These are phyloP conservation scores for Macadamia integrifolia DNA, from an alignment of 164 flowering plant genomes.

Conservation along the genomic window DNA sequence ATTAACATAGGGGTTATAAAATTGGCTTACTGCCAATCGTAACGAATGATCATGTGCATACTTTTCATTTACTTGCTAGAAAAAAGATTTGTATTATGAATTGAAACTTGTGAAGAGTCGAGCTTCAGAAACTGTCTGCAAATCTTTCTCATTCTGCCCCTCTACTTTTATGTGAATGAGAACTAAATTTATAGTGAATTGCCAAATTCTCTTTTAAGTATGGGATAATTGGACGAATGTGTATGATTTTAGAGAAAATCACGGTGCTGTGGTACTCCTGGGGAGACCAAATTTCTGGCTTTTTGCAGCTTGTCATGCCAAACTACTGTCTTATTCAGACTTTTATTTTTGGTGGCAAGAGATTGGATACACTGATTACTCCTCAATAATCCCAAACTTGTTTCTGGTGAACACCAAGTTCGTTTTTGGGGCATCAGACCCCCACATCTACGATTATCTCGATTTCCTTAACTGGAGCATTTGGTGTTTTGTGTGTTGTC, in stretches of 20 bases:
- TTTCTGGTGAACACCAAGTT: not conserved
- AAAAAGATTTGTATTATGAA: too few relatives aligned
- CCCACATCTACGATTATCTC: not conserved
- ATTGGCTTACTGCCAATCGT: too few relatives aligned
- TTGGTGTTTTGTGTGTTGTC: slow-evolving; percentile 2
- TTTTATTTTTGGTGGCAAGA: not conserved
- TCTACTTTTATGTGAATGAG: not conserved
- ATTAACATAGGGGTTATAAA: too few relatives aligned
- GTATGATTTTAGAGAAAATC: not conserved
- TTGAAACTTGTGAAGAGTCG: not conserved
- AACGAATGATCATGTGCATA: too few relatives aligned
- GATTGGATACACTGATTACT: not conserved
- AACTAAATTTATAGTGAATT: not conserved
- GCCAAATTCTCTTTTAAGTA: not conserved
- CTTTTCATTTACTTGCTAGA: too few relatives aligned
- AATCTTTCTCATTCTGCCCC: not conserved
- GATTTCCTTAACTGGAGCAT: slow-evolving; percentile 1
- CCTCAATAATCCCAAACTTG: not conserved
- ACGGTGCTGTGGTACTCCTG: not conserved
- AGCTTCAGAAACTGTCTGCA: not conserved
- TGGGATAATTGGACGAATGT: not conserved
- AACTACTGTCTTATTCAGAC: too few relatives aligned
- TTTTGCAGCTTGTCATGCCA: too few relatives aligned
- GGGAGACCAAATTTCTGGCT: too few relatives aligned
- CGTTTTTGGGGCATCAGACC: not conserved